Evolutionary conservation across 2,329 filamentous ascomycete species (phyloP).

Genomic region (Aspergillus cejpii): DNA sequence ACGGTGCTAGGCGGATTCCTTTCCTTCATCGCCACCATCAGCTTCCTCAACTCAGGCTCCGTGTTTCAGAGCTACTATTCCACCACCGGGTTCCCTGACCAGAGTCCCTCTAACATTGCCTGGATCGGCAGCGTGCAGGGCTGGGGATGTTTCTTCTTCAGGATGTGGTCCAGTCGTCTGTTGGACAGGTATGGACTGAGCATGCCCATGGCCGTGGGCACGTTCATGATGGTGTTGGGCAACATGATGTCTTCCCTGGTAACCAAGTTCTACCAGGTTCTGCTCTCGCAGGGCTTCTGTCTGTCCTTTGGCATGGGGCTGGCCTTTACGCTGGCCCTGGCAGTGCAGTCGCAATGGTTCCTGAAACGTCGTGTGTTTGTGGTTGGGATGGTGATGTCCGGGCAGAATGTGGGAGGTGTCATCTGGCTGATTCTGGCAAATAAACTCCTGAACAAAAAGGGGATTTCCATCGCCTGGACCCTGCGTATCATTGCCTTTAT

Average conservation of each 20-base stretch:
- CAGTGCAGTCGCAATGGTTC: slow-evolving; percentile 8
- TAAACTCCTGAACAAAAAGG: neutral
- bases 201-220: slow-evolving; percentile 3
- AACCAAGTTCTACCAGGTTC: too few species aligned
- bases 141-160: slow-evolving; percentile 11
- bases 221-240: too few species aligned
- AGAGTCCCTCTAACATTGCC: too few species aligned
- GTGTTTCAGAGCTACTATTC: too few species aligned
- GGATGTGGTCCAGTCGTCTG: neutral
- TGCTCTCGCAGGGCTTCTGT: slow-evolving; percentile 11
- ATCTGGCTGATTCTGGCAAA: slow-evolving; percentile 1
- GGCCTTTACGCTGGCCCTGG: slow-evolving; percentile 8
- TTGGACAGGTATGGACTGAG: slow-evolving; percentile 1
- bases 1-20: slow-evolving; percentile 3
- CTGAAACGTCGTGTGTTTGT: slow-evolving; percentile 12
- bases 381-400: slow-evolving; percentile 10
- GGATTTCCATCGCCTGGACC: slow-evolving; percentile 3
- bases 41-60: slow-evolving; percentile 5
- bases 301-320: slow-evolving; percentile 3
- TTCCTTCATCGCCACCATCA: slow-evolving; percentile 3
- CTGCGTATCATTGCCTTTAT: slow-evolving; percentile 6
- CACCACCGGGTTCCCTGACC: too few species aligned
- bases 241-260: too few species aligned
- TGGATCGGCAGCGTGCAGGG: slow-evolving; percentile 9
- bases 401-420: slow-evolving; percentile 9